phyloP scores from a whole-genome alignment of 1,284 basidiomycete species.

The Coniferiporia weirii region DNA sequence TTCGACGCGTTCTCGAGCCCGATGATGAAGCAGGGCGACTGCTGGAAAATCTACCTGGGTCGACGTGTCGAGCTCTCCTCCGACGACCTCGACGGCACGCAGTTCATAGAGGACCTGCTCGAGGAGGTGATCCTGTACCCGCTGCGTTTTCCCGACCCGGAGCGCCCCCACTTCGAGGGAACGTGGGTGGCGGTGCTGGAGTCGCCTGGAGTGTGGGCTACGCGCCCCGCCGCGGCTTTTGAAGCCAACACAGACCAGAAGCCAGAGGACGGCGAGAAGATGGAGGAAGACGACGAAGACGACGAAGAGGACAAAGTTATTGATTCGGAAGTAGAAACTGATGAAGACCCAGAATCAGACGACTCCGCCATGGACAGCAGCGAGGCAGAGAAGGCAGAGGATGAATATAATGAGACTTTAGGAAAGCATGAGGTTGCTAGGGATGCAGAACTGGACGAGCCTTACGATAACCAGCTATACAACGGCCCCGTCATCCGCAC shows the following conservation, averaged over 20 bases:
- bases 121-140: constrained; percentile 30
- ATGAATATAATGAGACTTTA: background rate
- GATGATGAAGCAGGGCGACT: constrained; percentile 27
- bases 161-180: background rate
- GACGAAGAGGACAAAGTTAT: constrained; percentile 4
- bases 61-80: constrained; percentile 27
- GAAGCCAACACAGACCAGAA: background rate
- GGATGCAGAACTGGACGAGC: background rate
- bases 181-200: constrained; percentile 27
- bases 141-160: background rate
- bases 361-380: no score
- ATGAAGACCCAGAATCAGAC: constrained; percentile 5
- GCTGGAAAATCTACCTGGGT: constrained; percentile 34
- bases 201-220: constrained; percentile 24
- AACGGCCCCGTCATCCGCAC: background rate
- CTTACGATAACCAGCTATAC: background rate
- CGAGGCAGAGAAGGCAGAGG: background rate
- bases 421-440: background rate
- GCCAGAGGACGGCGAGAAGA: constrained; percentile 4
- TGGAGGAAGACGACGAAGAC: background rate
- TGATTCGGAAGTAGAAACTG: constrained; percentile 12
- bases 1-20: constrained; percentile 28
- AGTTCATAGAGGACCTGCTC: constrained; percentile 30
- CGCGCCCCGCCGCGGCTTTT: constrained; percentile 18
- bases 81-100: constrained; percentile 32